Conservation (phyloP, 2,329 filamentous ascomycete genomes). For the Orbilia oligospora region DNA sequence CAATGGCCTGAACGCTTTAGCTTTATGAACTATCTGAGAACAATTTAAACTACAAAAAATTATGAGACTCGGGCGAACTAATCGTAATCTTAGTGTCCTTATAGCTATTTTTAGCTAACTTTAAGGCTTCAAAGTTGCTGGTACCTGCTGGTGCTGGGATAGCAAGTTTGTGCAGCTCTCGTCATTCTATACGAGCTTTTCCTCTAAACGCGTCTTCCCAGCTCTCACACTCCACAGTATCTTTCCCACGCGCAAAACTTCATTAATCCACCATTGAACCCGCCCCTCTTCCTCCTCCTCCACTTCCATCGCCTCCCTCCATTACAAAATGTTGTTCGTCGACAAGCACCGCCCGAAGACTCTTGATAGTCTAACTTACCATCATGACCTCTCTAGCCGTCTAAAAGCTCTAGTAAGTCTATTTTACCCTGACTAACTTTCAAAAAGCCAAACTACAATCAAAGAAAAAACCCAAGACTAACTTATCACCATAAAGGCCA, state of each 20-base stretch:
- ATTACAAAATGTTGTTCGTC: slow-evolving; percentile 72
- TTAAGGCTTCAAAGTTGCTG: neutral
- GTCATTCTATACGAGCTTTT: slow-evolving; percentile 8
- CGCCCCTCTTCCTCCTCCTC: slow-evolving; percentile 7
- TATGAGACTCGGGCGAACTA: neutral
- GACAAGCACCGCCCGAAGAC: slow-evolving; percentile 81
- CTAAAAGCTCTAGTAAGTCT: slow-evolving; percentile 81
- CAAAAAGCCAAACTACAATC: too few relatives aligned
- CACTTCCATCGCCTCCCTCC: slow-evolving; percentile 45
- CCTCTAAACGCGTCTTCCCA: slow-evolving; percentile 55
- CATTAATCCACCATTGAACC: neutral
- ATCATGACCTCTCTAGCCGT: slow-evolving; percentile 87
- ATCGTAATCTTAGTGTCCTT: neutral
- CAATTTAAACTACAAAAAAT: neutral
- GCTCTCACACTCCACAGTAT: neutral
- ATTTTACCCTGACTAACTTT: slow-evolving; percentile 14
- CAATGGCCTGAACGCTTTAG: neutral
- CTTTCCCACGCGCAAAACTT: slow-evolving; percentile 24
- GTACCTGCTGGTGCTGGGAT: neutral
- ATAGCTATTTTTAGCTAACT: neutral
- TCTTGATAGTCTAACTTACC: slow-evolving; percentile 79
- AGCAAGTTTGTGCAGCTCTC: neutral
- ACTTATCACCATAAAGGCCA: slow-evolving; percentile 74
- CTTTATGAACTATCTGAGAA: too few relatives aligned
- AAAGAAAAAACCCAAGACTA: slow-evolving; percentile 19